phyloP scores from a whole-genome alignment of 2,329 filamentous ascomycete species.

The Sarocladium oryzae region DNA sequence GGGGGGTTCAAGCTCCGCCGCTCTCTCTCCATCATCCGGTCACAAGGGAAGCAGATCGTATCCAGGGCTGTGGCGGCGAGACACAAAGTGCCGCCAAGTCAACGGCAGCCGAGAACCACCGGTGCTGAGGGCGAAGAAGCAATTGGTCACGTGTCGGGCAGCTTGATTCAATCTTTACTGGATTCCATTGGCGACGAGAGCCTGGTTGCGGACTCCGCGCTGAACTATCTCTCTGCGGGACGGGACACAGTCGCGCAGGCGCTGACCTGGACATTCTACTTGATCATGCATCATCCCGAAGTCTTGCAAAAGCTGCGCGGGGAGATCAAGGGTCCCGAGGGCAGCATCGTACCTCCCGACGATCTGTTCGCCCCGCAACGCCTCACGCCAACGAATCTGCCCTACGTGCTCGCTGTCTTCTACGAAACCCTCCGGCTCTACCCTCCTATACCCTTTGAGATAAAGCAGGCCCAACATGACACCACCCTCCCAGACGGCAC shows the following conservation, averaged over 20 bases:
- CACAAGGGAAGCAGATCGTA: constrained; percentile 52
- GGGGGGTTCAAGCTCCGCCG: constrained; percentile 37
- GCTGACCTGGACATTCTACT: constrained; percentile 57
- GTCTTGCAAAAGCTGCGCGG: constrained; percentile 33
- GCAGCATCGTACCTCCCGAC: constrained; percentile 10
- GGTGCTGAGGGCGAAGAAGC: constrained; percentile 6
- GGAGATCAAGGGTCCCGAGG: constrained; percentile 28
- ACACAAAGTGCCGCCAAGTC: constrained; percentile 10
- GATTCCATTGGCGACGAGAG: constrained; percentile 47
- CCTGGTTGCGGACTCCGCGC: constrained; percentile 56
- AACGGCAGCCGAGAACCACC: not conserved
- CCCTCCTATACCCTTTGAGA: constrained; percentile 60
- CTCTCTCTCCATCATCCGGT: constrained; percentile 43
- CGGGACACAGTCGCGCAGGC: constrained; percentile 60
- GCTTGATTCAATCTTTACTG: constrained; percentile 53
- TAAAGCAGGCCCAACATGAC: constrained; percentile 49
- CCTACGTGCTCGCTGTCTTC: constrained; percentile 55
- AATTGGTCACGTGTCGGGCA: constrained; percentile 38
- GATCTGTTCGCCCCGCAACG: constrained; percentile 16
- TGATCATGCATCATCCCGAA: constrained; percentile 45
- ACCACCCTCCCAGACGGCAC: constrained; percentile 56
- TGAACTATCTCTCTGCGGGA: constrained; percentile 61
- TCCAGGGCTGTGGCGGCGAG: constrained; percentile 42
- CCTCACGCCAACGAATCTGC: constrained; percentile 37
- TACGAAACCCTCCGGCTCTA: constrained; percentile 56